These are phyloP conservation scores for Coprinopsis strossmayeri DNA, from an alignment of 768 basidiomycete genomes.

Conservation along the genomic window DNA sequence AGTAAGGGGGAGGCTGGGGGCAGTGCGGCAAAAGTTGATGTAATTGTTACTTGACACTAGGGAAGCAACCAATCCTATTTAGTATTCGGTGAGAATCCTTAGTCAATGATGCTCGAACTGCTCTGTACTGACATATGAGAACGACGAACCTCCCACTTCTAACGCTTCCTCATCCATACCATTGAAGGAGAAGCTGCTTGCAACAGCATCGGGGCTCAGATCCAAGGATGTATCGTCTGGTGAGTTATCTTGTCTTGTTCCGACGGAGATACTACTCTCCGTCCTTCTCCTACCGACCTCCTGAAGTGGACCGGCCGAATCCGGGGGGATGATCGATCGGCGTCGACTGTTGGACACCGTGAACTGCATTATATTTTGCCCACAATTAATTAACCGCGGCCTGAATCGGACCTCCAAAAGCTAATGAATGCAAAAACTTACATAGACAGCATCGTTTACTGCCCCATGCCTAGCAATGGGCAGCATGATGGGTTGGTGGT, in stretches of 20 bases:
- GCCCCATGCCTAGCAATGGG: slow-evolving; percentile 54
- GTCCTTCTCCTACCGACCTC: neutral
- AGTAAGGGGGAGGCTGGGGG: slow-evolving; percentile 37
- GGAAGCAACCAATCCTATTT: slow-evolving; percentile 41
- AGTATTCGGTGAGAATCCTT: too few relatives aligned
- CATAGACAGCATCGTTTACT: slow-evolving; percentile 51
- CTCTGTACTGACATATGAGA: too few relatives aligned
- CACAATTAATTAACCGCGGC: too few relatives aligned
- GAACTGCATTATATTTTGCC: too few relatives aligned
- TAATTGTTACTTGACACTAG: slow-evolving; percentile 56
- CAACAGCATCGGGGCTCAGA: slow-evolving; percentile 35
- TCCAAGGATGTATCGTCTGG: slow-evolving; percentile 15
- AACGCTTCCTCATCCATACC: slow-evolving; percentile 35
- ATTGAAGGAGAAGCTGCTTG: slow-evolving; percentile 31
- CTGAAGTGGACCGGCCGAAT: neutral
- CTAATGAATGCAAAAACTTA: slow-evolving; percentile 12
- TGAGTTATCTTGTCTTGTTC: too few relatives aligned
- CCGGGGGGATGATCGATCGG: neutral
- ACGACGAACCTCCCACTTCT: too few relatives aligned
- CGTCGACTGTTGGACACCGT: too few relatives aligned
- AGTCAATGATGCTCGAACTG: slow-evolving; percentile 16
- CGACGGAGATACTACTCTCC: too few relatives aligned
- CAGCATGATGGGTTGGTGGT: slow-evolving; percentile 54
- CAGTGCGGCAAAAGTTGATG: slow-evolving; percentile 45
- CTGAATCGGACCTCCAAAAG: too few relatives aligned